A percentile compares a stretch with the other conserved stretches of the same genome.
Conservation (phyloP, 306 rosid species). For the Herpetospermum pedunculosum region DNA sequence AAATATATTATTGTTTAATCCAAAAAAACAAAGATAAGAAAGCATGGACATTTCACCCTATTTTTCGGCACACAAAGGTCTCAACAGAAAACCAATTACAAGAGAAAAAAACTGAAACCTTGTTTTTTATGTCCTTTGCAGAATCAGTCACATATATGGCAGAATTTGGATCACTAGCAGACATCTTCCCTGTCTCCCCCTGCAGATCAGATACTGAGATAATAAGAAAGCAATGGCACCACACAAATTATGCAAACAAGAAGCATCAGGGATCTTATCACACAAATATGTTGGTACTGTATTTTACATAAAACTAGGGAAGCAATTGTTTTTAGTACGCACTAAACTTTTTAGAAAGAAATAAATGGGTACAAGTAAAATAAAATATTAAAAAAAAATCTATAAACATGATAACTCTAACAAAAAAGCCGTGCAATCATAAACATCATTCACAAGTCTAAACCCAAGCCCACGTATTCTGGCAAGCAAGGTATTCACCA, state of each 20-base stretch:
- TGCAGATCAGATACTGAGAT: slow-evolving; percentile 21
- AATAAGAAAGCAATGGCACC: background rate
- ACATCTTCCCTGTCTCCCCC: slow-evolving; percentile 97
- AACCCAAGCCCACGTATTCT: background rate
- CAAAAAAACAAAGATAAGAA: background rate
- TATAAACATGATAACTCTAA: background rate
- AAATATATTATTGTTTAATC: background rate
- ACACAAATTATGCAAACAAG: background rate
- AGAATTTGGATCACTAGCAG: slow-evolving; percentile 95
- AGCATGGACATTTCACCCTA: background rate
- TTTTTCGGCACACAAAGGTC: background rate
- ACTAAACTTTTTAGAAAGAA: background rate
- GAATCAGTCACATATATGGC: slow-evolving; percentile 97
- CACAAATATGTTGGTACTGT: no score
- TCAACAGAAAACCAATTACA: background rate
- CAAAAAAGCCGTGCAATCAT: background rate
- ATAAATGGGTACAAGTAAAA: background rate
- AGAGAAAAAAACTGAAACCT: slow-evolving; percentile 31
- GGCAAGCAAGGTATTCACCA: background rate
- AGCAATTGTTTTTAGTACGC: background rate
- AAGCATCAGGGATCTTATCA: background rate
- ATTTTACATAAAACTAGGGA: background rate
- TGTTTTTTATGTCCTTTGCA: slow-evolving; percentile 64
- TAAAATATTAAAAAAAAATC: background rate
- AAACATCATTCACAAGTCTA: background rate